phyloP scores from a whole-genome alignment of 2,329 filamentous ascomycete genomes.

The Macrophomina pseudophaseolina region DNA sequence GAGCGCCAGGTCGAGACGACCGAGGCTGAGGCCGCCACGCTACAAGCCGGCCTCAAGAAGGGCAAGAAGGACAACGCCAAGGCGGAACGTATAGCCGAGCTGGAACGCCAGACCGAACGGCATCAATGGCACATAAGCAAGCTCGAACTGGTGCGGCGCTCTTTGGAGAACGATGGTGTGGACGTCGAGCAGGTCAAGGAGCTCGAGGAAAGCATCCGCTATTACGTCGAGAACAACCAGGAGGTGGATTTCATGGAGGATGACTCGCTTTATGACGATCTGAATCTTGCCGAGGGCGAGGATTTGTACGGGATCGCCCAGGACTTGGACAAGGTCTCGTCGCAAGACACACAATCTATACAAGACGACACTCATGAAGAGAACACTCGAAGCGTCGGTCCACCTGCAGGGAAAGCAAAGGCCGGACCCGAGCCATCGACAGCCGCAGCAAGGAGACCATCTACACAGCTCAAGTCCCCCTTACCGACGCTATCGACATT shows the following conservation, averaged over 20 bases:
- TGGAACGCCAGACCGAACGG: slow-evolving; percentile 82
- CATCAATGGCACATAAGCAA: slow-evolving; percentile 98
- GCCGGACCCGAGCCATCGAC: slow-evolving; percentile 62
- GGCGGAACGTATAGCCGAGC: slow-evolving; percentile 84
- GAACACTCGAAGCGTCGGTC: slow-evolving; percentile 55
- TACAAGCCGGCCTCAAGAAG: slow-evolving; percentile 92
- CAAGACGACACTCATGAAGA: slow-evolving; percentile 79
- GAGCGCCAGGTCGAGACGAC: slow-evolving; percentile 91
- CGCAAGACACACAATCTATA: slow-evolving; percentile 90
- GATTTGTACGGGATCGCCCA: slow-evolving; percentile 79
- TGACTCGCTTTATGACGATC: slow-evolving; percentile 92
- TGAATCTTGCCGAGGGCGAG: slow-evolving; percentile 91
- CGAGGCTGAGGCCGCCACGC: slow-evolving; percentile 84
- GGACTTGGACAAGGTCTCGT: slow-evolving; percentile 88
- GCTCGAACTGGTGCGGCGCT: slow-evolving; percentile 86
- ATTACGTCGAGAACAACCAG: slow-evolving; percentile 90
- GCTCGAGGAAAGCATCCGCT: slow-evolving; percentile 88
- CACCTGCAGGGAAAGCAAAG: slow-evolving; percentile 59
- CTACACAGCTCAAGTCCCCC: slow-evolving; percentile 89
- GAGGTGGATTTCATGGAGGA: slow-evolving; percentile 92
- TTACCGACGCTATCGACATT: slow-evolving; percentile 90
- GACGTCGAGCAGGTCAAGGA: slow-evolving; percentile 87
- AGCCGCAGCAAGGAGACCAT: slow-evolving; percentile 70
- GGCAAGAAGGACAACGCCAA: slow-evolving; percentile 86
- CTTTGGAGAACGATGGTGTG: slow-evolving; percentile 89